Conservation (phyloP, 805 yeast genomes). For the Helenozyma baotianmanensis region DNA sequence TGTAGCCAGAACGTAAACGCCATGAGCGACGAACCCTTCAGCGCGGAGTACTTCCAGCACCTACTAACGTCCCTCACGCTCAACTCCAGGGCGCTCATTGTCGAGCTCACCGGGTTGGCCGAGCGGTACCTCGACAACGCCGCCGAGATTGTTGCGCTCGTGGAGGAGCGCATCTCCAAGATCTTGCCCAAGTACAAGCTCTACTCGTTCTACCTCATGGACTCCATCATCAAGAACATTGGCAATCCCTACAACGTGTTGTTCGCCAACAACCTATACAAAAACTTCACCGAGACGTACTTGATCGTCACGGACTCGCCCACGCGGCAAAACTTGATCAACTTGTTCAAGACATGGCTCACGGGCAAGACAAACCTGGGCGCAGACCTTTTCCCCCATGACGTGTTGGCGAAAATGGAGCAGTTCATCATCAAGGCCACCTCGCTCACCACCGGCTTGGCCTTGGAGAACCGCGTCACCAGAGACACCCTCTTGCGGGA, state of each 20-base stretch:
- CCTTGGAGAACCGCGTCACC: constrained; percentile 7
- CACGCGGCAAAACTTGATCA: constrained; percentile 36
- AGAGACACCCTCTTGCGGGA: constrained; percentile 35
- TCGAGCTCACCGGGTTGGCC: constrained; percentile 36
- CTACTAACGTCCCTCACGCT: constrained; percentile 32
- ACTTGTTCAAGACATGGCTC: constrained; percentile 39
- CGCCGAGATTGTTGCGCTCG: constrained; percentile 26
- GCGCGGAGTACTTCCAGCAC: constrained; percentile 26
- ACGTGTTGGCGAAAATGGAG: constrained; percentile 29
- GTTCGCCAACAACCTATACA: constrained; percentile 31
- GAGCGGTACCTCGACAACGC: constrained; percentile 30
- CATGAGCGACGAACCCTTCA: constrained; percentile 20
- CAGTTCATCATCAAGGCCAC: constrained; percentile 38
- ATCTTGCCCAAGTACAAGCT: constrained; percentile 35
- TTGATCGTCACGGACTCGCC: constrained; percentile 35
- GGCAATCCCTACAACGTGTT: constrained; percentile 41
- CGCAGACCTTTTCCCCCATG: constrained; percentile 28
- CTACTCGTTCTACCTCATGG: constrained; percentile 34
- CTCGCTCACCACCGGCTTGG: constrained; percentile 14
- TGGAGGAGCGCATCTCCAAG: constrained; percentile 33
- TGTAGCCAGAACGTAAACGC: no score
- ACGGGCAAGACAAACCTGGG: constrained; percentile 32
- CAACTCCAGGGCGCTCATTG: constrained; percentile 34
- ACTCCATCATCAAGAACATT: constrained; percentile 38
- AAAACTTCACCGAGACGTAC: constrained; percentile 35